A percentile compares a stretch with the other conserved stretches of the same genome.
phyloP scores from a whole-genome alignment of 2,329 filamentous ascomycete genomes.

The Beauveria caledonica region DNA sequence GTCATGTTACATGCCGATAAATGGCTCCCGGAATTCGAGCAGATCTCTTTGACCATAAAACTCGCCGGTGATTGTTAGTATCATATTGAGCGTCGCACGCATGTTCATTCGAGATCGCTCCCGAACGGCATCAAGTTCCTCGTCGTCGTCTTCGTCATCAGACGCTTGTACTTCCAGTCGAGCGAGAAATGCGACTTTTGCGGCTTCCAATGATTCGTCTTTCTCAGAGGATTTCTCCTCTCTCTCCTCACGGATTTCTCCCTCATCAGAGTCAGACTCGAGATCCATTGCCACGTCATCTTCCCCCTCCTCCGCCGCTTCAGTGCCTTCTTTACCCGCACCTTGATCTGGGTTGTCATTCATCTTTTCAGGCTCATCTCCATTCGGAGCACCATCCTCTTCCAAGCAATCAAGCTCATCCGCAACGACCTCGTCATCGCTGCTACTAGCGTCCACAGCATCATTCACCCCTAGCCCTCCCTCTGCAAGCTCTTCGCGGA shows the following conservation, averaged over 20 bases:
- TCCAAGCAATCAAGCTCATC: constrained; percentile 21
- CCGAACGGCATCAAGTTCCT: constrained; percentile 20
- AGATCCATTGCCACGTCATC: constrained; percentile 38
- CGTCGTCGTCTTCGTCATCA: constrained; percentile 14
- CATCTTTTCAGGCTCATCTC: constrained; percentile 18
- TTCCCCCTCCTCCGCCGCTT: constrained; percentile 17
- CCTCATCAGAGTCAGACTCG: constrained; percentile 28
- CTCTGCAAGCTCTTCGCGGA: constrained; percentile 35
- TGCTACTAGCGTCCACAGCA: constrained; percentile 37
- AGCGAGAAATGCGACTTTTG: constrained; percentile 40
- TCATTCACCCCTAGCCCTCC: constrained; percentile 35
- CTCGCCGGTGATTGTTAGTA: constrained; percentile 79
- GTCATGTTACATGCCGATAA: constrained; percentile 25
- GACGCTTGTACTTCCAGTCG: constrained; percentile 28
- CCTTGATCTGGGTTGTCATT: constrained; percentile 9
- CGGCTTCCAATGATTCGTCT: constrained; percentile 33
- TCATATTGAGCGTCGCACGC: constrained; percentile 81
- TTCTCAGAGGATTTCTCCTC: constrained; percentile 16
- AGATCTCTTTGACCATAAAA: constrained; percentile 85
- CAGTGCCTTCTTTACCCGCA: constrained; percentile 13
- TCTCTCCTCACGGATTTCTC: constrained; percentile 23
- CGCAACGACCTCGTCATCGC: constrained; percentile 29
- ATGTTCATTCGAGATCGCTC: constrained; percentile 39
- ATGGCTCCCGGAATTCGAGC: constrained; percentile 63
- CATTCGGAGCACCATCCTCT: constrained; percentile 16